phyloP scores from a whole-genome alignment of 257 asterid genomes.

The Henckelia pumila region DNA sequence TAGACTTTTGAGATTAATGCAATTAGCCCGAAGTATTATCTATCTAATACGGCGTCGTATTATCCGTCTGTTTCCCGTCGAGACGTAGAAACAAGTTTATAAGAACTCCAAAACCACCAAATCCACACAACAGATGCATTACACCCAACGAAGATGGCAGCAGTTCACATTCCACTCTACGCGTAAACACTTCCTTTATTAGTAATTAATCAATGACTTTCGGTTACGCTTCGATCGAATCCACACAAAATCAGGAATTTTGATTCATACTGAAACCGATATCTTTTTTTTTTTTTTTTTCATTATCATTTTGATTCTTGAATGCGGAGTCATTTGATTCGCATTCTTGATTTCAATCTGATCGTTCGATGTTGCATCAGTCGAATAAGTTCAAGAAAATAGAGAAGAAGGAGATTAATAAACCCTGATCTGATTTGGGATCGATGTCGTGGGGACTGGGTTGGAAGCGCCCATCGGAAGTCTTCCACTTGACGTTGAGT shows the following conservation, averaged over 20 bases:
- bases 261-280: conserved; percentile 1
- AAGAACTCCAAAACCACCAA: conserved; percentile 31
- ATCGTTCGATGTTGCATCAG: conserved; percentile 22
- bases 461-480: conserved; percentile 91
- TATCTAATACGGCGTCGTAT: conserved; percentile 20
- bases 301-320: conserved; percentile 11
- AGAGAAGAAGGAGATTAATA: not conserved
- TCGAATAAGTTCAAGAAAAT: conserved; percentile 17
- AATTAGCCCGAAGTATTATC: too few species aligned
- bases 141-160: conserved; percentile 28
- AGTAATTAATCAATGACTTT: not conserved
- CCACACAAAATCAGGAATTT: not conserved
- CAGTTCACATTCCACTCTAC: conserved; percentile 14
- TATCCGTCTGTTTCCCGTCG: conserved; percentile 22
- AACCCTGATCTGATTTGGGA: conserved; percentile 33
- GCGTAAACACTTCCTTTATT: not conserved
- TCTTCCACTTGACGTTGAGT: conserved; percentile 78
- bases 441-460: conserved; percentile 99
- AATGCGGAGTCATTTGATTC: conserved; percentile 26
- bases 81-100: not conserved
- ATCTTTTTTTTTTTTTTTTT: not conserved
- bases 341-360: conserved; percentile 25
- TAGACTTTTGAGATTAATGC: too few species aligned
- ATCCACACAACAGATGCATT: conserved; percentile 17
- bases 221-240: not conserved